Conservation (phyloP, 2,329 filamentous ascomycete species). For the Talaromyces sp. region DNA sequence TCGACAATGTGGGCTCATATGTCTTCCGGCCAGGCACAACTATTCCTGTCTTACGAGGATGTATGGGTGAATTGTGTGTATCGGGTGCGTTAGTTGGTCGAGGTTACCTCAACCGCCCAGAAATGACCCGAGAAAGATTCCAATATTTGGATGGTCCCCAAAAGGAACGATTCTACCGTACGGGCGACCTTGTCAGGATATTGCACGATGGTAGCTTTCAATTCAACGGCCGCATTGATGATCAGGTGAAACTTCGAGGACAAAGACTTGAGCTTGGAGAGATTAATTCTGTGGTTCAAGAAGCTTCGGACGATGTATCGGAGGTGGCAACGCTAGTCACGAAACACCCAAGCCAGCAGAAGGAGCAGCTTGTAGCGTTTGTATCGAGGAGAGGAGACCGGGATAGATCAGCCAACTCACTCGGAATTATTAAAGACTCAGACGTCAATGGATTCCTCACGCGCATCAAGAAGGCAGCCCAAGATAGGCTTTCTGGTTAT, state of each 20-base stretch:
- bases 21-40: constrained; percentile 69
- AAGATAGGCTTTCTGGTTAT: constrained; percentile 68
- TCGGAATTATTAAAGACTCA: constrained; percentile 36
- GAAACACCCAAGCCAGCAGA: constrained; percentile 67
- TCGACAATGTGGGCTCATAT: constrained; percentile 81
- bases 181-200: constrained; percentile 80
- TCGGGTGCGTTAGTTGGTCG: constrained; percentile 83
- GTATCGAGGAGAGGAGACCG: constrained; percentile 37
- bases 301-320: constrained; percentile 53
- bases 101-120: constrained; percentile 75
- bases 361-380: constrained; percentile 80
- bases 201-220: constrained; percentile 78
- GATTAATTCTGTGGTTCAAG: constrained; percentile 78
- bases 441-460: constrained; percentile 42
- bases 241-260: constrained; percentile 86
- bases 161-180: constrained; percentile 69
- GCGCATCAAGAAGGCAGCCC: constrained; percentile 60
- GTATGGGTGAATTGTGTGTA: constrained; percentile 81
- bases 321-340: constrained; percentile 75
- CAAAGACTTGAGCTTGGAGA: constrained; percentile 87
- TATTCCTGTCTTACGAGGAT: constrained; percentile 69
- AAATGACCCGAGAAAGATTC: constrained; percentile 75
- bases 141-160: constrained; percentile 56
- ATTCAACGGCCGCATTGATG: constrained; percentile 82
- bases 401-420: constrained; percentile 19